Conservation (phyloP, 192 early-diverging fungal species). For the Mortierella hygrophila region DNA sequence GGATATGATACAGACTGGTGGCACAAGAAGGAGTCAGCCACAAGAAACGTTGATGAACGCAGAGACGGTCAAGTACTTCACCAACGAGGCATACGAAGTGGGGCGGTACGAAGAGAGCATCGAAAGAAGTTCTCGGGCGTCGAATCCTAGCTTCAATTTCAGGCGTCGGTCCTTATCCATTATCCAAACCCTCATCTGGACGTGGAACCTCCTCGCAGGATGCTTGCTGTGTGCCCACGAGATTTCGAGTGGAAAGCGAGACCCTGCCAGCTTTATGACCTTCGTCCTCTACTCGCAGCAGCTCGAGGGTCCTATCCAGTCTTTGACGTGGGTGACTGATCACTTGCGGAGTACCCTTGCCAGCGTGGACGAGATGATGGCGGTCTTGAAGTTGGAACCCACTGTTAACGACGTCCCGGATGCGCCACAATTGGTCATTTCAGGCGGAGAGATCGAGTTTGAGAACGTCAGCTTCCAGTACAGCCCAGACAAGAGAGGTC, state of each 20-base stretch:
- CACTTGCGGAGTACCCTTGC: slow-evolving; percentile 59
- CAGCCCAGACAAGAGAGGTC: slow-evolving; percentile 59
- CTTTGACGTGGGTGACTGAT: neutral
- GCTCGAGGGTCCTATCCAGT: slow-evolving; percentile 76
- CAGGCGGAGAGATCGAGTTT: slow-evolving; percentile 67
- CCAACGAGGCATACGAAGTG: slow-evolving; percentile 82
- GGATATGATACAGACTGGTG: slow-evolving; percentile 35
- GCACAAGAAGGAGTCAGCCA: slow-evolving; percentile 5
- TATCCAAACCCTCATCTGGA: slow-evolving; percentile 80
- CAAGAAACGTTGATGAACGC: slow-evolving; percentile 88
- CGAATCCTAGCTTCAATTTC: neutral
- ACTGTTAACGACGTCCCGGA: slow-evolving; percentile 63
- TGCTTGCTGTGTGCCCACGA: slow-evolving; percentile 77
- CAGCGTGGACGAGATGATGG: slow-evolving; percentile 83
- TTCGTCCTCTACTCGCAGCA: slow-evolving; percentile 82
- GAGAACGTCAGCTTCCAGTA: slow-evolving; percentile 75
- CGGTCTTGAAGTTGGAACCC: slow-evolving; percentile 61
- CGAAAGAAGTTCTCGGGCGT: slow-evolving; percentile 40
- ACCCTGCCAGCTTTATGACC: slow-evolving; percentile 84
- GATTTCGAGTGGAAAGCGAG: slow-evolving; percentile 72
- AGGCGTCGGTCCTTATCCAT: slow-evolving; percentile 44
- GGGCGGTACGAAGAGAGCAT: slow-evolving; percentile 66
- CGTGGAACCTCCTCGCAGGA: slow-evolving; percentile 75
- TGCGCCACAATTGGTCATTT: slow-evolving; percentile 59
- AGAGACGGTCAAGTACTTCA: slow-evolving; percentile 94